Evolutionary conservation across 2,329 filamentous ascomycete genomes (phyloP), one percentile per base, ranked within the genome.

Genomic region (Apiospora sp.): DNA sequence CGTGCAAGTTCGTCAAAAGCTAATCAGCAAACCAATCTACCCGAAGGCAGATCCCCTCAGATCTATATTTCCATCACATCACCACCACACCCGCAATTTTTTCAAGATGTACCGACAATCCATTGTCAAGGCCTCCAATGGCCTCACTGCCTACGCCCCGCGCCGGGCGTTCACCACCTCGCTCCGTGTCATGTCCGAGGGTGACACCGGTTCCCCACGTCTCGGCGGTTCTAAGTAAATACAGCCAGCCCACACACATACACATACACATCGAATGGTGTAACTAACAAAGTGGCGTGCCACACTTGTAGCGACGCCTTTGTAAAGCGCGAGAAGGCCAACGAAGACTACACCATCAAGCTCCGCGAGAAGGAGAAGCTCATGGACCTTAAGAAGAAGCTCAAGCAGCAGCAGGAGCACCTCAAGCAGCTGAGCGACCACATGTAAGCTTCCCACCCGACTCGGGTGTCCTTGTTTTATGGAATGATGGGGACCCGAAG

Each of bases 301-400:
- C 44, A 24, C 49, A 19, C 30, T 46, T 67, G 78, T 77, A 97
- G 96, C 78, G 96, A 99, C 82, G 91, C 94, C 72, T 99, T 98
- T 90, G 94, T 92, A 86, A 93, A 92, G 86, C 94, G 96, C 79
- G 96, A 99, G 86, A 90, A 92, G 82, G 96, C 96, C 77, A 89
- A 87, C 82, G 96, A 98, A 87, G 92, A 95, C 83, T 90, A 90
- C 78, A 94, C 93, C 85, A 95, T 99, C 85, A 91, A 91, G 80
- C 87, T 93, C 86, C 93, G 95, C 82, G 96, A 98, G 90, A 91
- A 91, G 86, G 92, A 95, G 87, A 98, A 98, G 94, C 92, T 98
- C 75, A 78, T 89, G 70, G 90, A 90, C 82, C 91, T 98, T 79
- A 92, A 90, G 84, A 87, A 89, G 86, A 91, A 90, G 87, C 89